These are phyloP conservation scores for Globisporangium nunn DNA, from an alignment of 352 stramenopile genomes.

Conservation along the genomic window DNA sequence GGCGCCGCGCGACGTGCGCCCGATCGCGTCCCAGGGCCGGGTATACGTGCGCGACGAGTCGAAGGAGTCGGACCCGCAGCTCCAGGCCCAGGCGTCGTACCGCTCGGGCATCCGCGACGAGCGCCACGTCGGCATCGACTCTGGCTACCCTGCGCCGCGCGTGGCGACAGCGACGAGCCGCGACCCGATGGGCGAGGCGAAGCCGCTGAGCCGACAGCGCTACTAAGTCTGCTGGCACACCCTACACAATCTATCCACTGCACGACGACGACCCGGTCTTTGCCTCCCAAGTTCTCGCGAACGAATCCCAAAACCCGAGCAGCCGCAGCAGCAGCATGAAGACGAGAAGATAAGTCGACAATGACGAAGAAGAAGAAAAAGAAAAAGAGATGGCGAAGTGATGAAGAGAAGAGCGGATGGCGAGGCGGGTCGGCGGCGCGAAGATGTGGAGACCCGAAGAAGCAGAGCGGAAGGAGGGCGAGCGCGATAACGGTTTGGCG, in stretches of 20 bases:
- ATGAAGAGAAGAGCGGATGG: constrained; percentile 1
- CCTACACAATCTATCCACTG: constrained; percentile 2
- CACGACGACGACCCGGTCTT: constrained; percentile 1
- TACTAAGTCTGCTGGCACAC: constrained; percentile 31
- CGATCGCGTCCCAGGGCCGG: constrained; percentile 47
- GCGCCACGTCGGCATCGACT: constrained; percentile 37
- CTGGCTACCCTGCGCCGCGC: constrained; percentile 49
- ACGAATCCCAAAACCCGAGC: not conserved
- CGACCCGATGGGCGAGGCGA: constrained; percentile 50
- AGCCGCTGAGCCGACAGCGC: constrained; percentile 69
- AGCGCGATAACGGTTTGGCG: not conserved
- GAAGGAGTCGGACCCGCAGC: constrained; percentile 48
- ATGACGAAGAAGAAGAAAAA: constrained; percentile 14
- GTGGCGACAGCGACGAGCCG: constrained; percentile 57
- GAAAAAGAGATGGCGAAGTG: constrained; percentile 1
- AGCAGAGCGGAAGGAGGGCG: not conserved
- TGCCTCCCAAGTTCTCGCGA: not conserved
- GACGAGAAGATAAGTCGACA: not conserved
- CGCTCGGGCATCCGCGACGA: constrained; percentile 48
- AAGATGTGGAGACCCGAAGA: not conserved
- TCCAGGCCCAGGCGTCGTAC: constrained; percentile 44
- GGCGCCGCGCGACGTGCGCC: constrained; percentile 29
- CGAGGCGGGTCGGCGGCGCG: not conserved
- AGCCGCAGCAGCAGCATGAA: not conserved
- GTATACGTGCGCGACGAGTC: constrained; percentile 63